Evolutionary conservation across 768 basidiomycete genomes (phyloP), one percentile per base, ranked within the genome.

Genomic region (Lactarius sanguifluus): DNA sequence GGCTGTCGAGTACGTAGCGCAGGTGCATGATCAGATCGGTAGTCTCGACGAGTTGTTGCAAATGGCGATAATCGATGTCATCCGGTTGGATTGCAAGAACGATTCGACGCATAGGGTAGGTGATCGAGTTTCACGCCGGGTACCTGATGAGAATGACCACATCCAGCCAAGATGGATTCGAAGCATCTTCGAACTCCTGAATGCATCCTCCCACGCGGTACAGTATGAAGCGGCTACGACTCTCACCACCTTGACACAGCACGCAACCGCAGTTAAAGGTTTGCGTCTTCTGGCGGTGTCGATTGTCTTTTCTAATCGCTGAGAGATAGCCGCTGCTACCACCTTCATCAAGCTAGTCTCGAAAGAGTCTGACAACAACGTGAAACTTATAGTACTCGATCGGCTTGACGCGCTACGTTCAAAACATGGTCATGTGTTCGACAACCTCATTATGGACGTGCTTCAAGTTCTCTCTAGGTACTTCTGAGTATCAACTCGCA

Each of bases 301-400:
- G 23, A 41, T 32, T 45, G 8, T 43, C 41, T 18, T 52, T 50
- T 45, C 52, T 52, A 28, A 57, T 47, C 23, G 4, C 23, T 20
- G 25, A 20, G 28, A 18, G 16, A 43, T 66, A 96, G 96, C 96
- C 68, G 91, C 95, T 57, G 96, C 95, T 4, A 85, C 88, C 10
- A 91, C 86, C 70, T 87, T 96, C 69, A 92, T 97, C 72, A 91
- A 86, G 70, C 86, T 98, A 56, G 88, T 95, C 66, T 82, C 90
- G 76, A 96, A 96, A 78, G 96, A 98, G 77, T 94, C 95, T 1
- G 96, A 98, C 79, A 99, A 98, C 79, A 99, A 99, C 72, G 96
- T 98, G 77, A 98, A 98, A 77, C 85, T 98, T 55, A 98, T 98
- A 66, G 96, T 98, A 20, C 83, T 99, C 30, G 92, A 96, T 74